Evolutionary conservation across 768 basidiomycete species (phyloP), one percentile per base, ranked within the genome.

Genomic region (Ephemerocybe angulata): DNA sequence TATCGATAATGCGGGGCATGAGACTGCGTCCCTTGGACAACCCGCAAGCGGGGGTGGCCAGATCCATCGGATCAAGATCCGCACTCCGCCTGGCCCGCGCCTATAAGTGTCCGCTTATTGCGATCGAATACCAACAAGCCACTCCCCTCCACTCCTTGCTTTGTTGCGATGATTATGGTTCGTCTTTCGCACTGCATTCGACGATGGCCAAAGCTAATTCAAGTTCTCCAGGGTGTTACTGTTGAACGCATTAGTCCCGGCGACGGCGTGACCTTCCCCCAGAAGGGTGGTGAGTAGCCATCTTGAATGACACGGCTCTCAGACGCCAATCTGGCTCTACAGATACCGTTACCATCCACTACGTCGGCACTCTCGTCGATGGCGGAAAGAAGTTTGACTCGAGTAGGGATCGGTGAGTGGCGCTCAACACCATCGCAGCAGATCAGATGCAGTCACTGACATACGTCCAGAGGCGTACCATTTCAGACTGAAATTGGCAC

Each of bases 261-360:
- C 40, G 87, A 93, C 71, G 80, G 81, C 56, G 57, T 58, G 52
- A 78, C 51, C 60, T 91, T 78, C 73, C 91, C 93, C 49, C 80
- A 82, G 74, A 67, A 60, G 59, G 87, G 88, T 58, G 89, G 90
- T 88, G 63, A 51, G 86, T 77, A 10, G 44, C 56, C 49, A 55
- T 55, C 57, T 48, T 52, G 60, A 59, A 59, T 52, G 37, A 25
- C 44, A 6, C 49, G 46, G 29, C 43, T n/a, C 30, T 50, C 48
- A 25, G n/a, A 50, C 30, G 56, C 37, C 35, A 22, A 30, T 43
- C 38, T 57, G 27, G 63, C 61, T 43, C 60, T 48, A 22, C 61
- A 89, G 88, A 90, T 74, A 78, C 21, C 27, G 89, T 93, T 31
- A 71, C 56, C 5, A 91, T 94, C 54, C 89, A 93, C 70, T 94